phyloP scores from a whole-genome alignment of 805 yeast species.

The Naumovozyma baii region DNA sequence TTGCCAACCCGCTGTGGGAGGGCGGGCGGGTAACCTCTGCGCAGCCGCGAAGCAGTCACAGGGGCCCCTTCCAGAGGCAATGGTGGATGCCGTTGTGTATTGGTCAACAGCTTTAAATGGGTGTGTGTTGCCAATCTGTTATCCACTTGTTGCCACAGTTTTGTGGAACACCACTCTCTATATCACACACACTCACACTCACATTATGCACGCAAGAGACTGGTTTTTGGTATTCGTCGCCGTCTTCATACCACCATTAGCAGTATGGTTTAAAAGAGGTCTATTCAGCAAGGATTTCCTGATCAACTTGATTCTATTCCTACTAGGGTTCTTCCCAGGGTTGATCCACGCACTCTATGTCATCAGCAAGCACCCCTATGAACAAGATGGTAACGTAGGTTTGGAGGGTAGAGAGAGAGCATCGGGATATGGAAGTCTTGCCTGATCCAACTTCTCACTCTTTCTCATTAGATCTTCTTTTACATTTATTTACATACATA shows the following conservation, averaged over 20 bases:
- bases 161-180: neutral
- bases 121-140: too few species aligned
- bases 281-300: constrained; percentile 31
- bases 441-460: too few species aligned
- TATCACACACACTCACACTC: neutral
- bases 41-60: too few species aligned
- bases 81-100: too few species aligned
- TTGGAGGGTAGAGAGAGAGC: neutral
- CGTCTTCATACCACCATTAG: constrained; percentile 61
- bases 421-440: neutral
- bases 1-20: too few species aligned
- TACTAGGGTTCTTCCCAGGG: constrained; percentile 63
- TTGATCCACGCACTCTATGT: constrained; percentile 60
- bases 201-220: constrained; percentile 28
- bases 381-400: neutral
- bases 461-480: too few species aligned
- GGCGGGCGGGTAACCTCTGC: too few species aligned
- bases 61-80: too few species aligned
- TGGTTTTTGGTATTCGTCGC: constrained; percentile 64
- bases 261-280: constrained; percentile 63
- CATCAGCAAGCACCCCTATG: constrained; percentile 25
- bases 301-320: constrained; percentile 50
- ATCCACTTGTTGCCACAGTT: too few species aligned
- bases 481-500: too few species aligned
- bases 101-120: too few species aligned